Conservation (phyloP, 2,329 filamentous ascomycete species). For the Botrytis galanthina region DNA sequence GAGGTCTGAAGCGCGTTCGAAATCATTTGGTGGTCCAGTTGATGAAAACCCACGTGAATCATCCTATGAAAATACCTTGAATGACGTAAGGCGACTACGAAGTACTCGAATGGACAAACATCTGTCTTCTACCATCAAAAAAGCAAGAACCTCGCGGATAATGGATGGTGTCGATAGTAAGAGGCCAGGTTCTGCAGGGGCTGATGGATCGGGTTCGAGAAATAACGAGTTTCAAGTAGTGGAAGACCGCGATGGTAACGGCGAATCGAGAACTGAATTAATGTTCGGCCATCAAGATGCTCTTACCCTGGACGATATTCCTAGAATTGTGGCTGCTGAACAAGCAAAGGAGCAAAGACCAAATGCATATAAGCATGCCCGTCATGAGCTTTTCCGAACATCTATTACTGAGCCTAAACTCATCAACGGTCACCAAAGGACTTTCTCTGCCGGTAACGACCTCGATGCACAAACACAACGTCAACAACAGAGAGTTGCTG, state of each 20-base stretch:
- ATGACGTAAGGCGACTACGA: conserved; percentile 86
- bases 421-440: conserved; percentile 66
- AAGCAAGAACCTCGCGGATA: conserved; percentile 84
- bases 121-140: conserved; percentile 87
- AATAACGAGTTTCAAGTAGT: conserved; percentile 71
- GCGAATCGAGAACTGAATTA: conserved; percentile 70
- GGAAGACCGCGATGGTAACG: conserved; percentile 70
- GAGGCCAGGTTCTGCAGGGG: conserved; percentile 70
- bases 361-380: conserved; percentile 72
- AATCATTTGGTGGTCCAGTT: conserved; percentile 65
- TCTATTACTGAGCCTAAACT: conserved; percentile 61
- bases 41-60: conserved; percentile 62
- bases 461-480: conserved; percentile 45
- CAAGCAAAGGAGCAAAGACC: conserved; percentile 88
- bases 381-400: conserved; percentile 63
- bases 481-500: conserved; percentile 47
- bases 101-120: conserved; percentile 95
- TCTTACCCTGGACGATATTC: conserved; percentile 92
- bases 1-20: conserved; percentile 67
- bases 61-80: conserved; percentile 92
- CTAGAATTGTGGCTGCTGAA: conserved; percentile 90
- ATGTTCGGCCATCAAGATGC: conserved; percentile 90
- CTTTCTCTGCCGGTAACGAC: conserved; percentile 57
- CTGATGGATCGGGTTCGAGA: conserved; percentile 52
- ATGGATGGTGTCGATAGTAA: conserved; percentile 81